These are phyloP conservation scores for Graphium sp. DNA, from an alignment of 2,329 filamentous ascomycete genomes.

Conservation along the genomic window DNA sequence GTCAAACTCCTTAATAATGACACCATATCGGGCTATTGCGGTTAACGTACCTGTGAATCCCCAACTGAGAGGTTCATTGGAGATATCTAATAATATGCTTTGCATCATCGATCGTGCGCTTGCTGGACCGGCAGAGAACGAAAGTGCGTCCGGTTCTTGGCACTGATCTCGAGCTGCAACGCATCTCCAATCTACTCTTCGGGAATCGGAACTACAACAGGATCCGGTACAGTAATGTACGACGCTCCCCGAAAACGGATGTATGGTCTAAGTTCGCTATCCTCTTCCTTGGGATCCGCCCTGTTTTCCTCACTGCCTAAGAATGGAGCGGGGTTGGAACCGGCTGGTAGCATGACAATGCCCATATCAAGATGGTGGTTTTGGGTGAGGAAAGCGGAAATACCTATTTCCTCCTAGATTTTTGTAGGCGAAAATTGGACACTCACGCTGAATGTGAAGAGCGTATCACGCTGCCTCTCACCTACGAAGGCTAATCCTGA, in stretches of 20 bases:
- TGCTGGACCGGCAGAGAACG: conserved; percentile 18
- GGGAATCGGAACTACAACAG: conserved; percentile 20
- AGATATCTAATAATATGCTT: conserved; percentile 14
- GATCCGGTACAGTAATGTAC: conserved; percentile 18
- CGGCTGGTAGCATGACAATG: conserved; percentile 16
- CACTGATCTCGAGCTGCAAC: conserved; percentile 22
- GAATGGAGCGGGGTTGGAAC: conserved; percentile 8
- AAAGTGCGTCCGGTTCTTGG: conserved; percentile 25
- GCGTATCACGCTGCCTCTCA: conserved; percentile 33
- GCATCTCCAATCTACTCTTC: conserved; percentile 15
- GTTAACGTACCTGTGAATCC: conserved; percentile 17
- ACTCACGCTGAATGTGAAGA: conserved; percentile 32
- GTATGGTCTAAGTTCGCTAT: conserved; percentile 15
- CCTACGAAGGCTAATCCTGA: conserved; percentile 33
- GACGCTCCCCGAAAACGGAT: conserved; percentile 26
- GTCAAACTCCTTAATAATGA: no score
- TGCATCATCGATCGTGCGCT: conserved; percentile 12
- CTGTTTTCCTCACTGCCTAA: not conserved
- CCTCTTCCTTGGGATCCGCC: conserved; percentile 3
- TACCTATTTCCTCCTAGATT: conserved; percentile 29
- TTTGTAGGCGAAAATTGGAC: conserved; percentile 21
- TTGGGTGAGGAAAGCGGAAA: conserved; percentile 34
- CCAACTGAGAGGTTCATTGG: conserved; percentile 19
- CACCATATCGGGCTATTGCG: no score
- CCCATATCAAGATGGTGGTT: conserved; percentile 33